Evolutionary conservation across 768 basidiomycete genomes (phyloP), one percentile per base, ranked within the genome.

Genomic region (Lentinula raphanica): DNA sequence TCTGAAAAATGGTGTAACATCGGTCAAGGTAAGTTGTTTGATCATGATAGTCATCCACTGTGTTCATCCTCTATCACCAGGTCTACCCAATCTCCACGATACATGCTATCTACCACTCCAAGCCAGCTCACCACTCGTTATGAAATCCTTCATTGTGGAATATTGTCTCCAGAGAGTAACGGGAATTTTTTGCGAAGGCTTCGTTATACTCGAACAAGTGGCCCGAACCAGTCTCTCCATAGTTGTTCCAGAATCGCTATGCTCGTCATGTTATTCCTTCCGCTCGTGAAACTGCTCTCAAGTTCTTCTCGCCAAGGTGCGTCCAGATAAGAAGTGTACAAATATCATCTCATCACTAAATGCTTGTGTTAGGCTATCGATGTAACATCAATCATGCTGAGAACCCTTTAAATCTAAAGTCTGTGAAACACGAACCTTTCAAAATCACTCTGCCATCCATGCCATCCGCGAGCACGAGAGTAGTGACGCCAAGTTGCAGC

Each of bases 1-100:
- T 6, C 72, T 99, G 5, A 94, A 98, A 73, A 98, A 94, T 71
- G 94, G 97, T 9, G 89, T 95, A n/a, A 98, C 95, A n/a, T 94
- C 94, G 19, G 94, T 98, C 58, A 93, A 93, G 81, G 93, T 90
- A 62, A 50, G 73, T 58, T 27, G 40, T 23, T 7, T 0, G 1
- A 50, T 28, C 21, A 12, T 44, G 19, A 46, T n/a, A 44, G 15
- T n/a, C 25, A n/a, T 39, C 23, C 17, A 31, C 21, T 40, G 58
- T 54, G 32, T 59, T 61, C n/a, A 54, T 15, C 31, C 59, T 35
- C 23, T 4, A 46, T 59, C 96, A 88, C 95, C 95, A 2, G 81
- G 86, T 21, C 77, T 99, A 1, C 80, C 98, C 46, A 90, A 87
- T 64, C 81, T 98, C n/a, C 98, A 93, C 66, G 92, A 97, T 64